Percentiles rank a stretch among this genome's conserved stretches.
Conservation (phyloP, 495 filamentous ascomycete species). For the Aspergillus funiculosus region DNA sequence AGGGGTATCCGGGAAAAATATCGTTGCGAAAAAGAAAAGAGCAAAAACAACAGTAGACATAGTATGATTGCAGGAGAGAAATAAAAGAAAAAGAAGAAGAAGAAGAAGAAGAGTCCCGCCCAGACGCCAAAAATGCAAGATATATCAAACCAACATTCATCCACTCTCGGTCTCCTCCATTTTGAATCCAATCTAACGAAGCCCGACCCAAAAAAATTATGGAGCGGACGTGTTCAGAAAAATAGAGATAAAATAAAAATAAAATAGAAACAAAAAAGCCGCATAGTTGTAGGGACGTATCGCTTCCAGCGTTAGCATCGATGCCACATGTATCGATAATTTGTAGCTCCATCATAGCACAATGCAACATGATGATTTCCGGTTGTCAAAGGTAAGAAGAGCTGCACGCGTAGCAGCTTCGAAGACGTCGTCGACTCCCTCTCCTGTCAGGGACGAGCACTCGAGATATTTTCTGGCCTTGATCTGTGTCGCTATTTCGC, state of each 20-base stretch:
- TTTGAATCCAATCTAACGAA: conserved; percentile 22
- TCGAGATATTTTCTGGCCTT: conserved; percentile 95
- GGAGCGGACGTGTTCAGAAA: not conserved
- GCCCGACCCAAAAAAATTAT: conserved; percentile 1
- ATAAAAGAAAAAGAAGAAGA: conserved; percentile 18
- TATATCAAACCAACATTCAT: conserved; percentile 26
- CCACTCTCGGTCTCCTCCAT: conserved; percentile 12
- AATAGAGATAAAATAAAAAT: not conserved
- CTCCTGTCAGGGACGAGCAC: conserved; percentile 93
- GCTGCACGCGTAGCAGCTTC: conserved; percentile 96
- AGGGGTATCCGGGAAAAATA: conserved; percentile 19
- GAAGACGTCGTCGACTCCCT: conserved; percentile 98
- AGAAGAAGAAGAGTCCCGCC: conserved; percentile 26
- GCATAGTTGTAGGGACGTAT: conserved; percentile 17
- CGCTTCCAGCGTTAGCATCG: not conserved
- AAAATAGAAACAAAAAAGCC: conserved; percentile 9
- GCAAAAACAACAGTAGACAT: conserved; percentile 23
- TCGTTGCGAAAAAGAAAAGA: conserved; percentile 19
- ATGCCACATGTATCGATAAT: not conserved
- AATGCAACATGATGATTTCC: conserved; percentile 76
- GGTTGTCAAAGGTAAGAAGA: conserved; percentile 83
- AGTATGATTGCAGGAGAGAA: conserved; percentile 15
- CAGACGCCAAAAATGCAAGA: conserved; percentile 45
- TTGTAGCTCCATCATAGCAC: conserved; percentile 67
- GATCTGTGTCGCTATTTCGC: conserved; percentile 72